Evolutionary conservation across 2,329 filamentous ascomycete species (phyloP), one percentile per base, ranked within the genome.

Genomic region (Xylogone sp.): DNA sequence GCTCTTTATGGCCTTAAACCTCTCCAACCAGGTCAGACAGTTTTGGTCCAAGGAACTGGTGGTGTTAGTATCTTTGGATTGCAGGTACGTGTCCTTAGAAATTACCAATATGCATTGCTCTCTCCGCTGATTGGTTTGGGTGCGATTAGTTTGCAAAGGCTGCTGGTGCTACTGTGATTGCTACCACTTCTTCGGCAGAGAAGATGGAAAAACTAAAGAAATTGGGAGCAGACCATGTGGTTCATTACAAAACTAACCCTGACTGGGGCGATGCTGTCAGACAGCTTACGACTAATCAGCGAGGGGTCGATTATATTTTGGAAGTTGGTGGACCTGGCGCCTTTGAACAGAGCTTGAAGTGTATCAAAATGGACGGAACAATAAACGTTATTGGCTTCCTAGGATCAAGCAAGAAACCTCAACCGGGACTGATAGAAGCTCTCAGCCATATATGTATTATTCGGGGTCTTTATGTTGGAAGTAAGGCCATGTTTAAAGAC

Each of bases 291-390:
- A 68, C 69, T 0, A 65, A 69, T 1, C 71, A 71, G 2, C 60
- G 58, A 1, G 85, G 85, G 9, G 77, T 86, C 9, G 76, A 86
- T 57, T 74, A 83, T 55, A 69, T 87, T 42, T 62, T 87, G 39
- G 84, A 88, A 59, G 78, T 87, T 13, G 84, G 82, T n/a, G 84
- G 84, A 0, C 72, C 79, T 1, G 74, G 71, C 19, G 86, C 83
- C 0, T 73, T 87, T 57, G 61, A 69, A 3, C 74, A 84, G 61
- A 76, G 73, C 2, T 68, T 85, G 42, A 75, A 75, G 55, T 76
- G 77, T 2, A 68, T 82, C 0, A 56, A 64, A 0, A 49, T 58
- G 0, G 62, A 69, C 7, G 70, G 70, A 0, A 10, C 69, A 9
- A 52, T 75, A 21, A 59, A 47, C 21, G 54, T 70, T 0, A 59